Evolutionary conservation across 2,329 filamentous ascomycete genomes (phyloP).

Genomic region (Neospermospora avenae): DNA sequence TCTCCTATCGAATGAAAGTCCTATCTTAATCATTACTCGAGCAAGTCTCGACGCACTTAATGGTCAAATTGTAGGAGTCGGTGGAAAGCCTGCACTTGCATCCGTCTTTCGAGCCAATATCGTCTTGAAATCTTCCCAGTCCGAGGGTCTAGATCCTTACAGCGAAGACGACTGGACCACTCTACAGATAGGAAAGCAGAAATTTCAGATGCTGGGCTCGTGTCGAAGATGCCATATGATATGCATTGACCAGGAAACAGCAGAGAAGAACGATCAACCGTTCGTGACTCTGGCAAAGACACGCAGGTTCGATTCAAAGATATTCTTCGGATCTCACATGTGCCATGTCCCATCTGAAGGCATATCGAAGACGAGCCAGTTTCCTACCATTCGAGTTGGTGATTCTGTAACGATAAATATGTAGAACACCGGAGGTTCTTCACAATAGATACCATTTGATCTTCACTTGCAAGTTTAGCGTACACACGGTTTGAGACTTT

Average conservation of each 20-base stretch:
- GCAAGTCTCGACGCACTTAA: constrained; percentile 80
- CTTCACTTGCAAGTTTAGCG: neutral
- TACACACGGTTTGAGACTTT: no score
- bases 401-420: constrained; percentile 36
- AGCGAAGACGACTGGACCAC: constrained; percentile 75
- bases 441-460: neutral
- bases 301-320: constrained; percentile 75
- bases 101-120: constrained; percentile 89
- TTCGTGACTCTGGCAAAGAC: constrained; percentile 87
- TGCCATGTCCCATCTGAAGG: constrained; percentile 40
- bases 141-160: constrained; percentile 53
- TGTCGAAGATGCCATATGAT: constrained; percentile 96
- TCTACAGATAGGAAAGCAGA: constrained; percentile 61
- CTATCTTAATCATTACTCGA: constrained; percentile 79
- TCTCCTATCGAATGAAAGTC: constrained; percentile 87
- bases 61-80: constrained; percentile 59
- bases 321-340: constrained; percentile 87
- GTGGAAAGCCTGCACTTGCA: constrained; percentile 62
- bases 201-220: constrained; percentile 71
- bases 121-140: constrained; percentile 55
- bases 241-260: constrained; percentile 84
- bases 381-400: constrained; percentile 49
- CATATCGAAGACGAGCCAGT: constrained; percentile 26
- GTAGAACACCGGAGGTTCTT: neutral
- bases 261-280: constrained; percentile 74